Evolutionary conservation across 106 monocot species (phyloP), one percentile per base, ranked within the genome.

Genomic region (Ottelia alismoides): DNA sequence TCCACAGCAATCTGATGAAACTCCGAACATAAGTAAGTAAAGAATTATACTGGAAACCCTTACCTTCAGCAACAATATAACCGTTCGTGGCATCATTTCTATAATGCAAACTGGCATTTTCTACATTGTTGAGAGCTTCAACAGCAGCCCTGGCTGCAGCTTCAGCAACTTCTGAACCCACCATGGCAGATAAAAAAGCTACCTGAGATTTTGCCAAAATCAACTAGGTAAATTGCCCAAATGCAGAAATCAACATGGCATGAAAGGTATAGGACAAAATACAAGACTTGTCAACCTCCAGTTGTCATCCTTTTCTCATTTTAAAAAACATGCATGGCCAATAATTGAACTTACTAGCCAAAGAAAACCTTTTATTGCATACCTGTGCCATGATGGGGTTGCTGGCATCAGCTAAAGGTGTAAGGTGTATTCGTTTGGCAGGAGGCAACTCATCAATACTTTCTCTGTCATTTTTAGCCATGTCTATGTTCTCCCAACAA

Each of bases 351-450:
- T 43, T 43, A n/a, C n/a, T n/a, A n/a, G n/a, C n/a, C n/a, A 50
- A 25, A 14, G 24, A 47, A 2, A 25, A 61, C 63, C 27, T 29
- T 51, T 9, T 44, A 11, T 26, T 19, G 27, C 61, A 68, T 32
- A 98, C 96, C 96, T 98, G 96, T 57, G 89, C 89, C 85, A 98
- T 82, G 63, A 98, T 89, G 25, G 89, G 96, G 61, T 98, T 98
- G 72, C 85, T 98, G 3, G 89, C 74, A 82, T 98, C 96, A 20
- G 78, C 76, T 61, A 98, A 64, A 25, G 96, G 96, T 25, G 71
- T 79, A 43, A 85, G 74, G 23, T 59, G 70, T 40, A 56, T 74
- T 60, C 73, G 58, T 51, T 94, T 84, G 25, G 70, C 31, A 5
- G 16, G 16, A 57, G n/a, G 22, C 9, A 27, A 21, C 25, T 66